phyloP scores from a whole-genome alignment of 495 filamentous ascomycete genomes.

The Xylaria palmicola region DNA sequence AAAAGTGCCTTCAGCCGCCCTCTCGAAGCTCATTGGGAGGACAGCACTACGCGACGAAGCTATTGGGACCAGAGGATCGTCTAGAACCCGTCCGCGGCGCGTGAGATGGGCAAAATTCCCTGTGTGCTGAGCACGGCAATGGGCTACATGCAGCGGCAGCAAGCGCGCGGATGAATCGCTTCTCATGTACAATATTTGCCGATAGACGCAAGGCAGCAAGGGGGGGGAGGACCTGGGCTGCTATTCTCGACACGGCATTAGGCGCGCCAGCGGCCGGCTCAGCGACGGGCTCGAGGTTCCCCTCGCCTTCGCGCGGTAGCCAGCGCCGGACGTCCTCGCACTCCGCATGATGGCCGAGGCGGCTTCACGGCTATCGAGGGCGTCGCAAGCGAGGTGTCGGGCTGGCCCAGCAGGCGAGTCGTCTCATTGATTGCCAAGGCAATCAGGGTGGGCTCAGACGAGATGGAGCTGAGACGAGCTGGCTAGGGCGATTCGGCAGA shows the following conservation, averaged over 20 bases:
- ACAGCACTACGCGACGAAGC: not conserved
- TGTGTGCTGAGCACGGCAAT: conserved; percentile 3
- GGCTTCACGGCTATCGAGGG: conserved; percentile 4
- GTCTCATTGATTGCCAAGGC: conserved; percentile 18
- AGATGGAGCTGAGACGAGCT: conserved; percentile 15
- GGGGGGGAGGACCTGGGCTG: not conserved
- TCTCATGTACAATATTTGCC: conserved; percentile 11
- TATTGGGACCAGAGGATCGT: not conserved
- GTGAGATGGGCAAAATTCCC: not conserved
- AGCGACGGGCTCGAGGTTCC: not conserved
- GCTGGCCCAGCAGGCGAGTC: conserved; percentile 3
- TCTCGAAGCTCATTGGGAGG: conserved; percentile 10
- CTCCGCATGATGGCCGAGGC: not conserved
- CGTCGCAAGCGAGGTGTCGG: not conserved
- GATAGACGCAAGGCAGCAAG: conserved; percentile 11
- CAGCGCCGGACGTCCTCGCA: not conserved
- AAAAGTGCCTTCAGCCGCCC: conserved; percentile 1
- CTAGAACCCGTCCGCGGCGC: conserved; percentile 1
- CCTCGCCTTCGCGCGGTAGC: conserved; percentile 1
- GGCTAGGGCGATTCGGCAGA: conserved; percentile 12
- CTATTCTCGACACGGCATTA: not conserved
- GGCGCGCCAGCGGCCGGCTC: not conserved
- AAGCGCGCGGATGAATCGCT: conserved; percentile 17
- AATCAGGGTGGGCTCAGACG: conserved; percentile 9
- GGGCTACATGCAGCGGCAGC: not conserved